Evolutionary conservation across 2,329 filamentous ascomycete species (phyloP).

Genomic region (Paramyrothecium roridum): DNA sequence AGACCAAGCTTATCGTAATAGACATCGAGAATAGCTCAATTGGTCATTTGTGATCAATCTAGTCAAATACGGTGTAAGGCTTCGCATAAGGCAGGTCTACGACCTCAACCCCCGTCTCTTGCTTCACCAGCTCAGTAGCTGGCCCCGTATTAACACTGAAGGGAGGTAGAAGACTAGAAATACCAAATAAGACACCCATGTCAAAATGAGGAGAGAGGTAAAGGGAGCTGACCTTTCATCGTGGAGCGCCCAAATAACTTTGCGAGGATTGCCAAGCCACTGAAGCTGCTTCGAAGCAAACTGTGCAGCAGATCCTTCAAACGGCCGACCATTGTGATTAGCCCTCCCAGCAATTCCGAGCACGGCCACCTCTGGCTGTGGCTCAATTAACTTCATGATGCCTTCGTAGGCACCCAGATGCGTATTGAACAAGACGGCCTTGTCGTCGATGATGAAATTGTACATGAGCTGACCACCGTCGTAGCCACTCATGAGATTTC

Average conservation of each 20-base stretch:
- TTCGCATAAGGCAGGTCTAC: no score
- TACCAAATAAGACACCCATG: no score
- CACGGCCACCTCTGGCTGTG: constrained; percentile 17
- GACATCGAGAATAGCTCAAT: no score
- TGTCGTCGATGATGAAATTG: constrained; percentile 16
- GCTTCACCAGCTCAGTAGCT: no score
- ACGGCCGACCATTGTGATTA: constrained; percentile 8
- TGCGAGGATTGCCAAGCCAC: neutral
- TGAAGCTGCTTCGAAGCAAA: neutral
- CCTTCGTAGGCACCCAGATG: constrained; percentile 11
- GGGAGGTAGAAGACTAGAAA: no score
- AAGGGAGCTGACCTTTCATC: no score
- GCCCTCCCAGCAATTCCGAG: constrained; percentile 16
- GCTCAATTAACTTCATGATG: constrained; percentile 13
- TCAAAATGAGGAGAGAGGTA: no score
- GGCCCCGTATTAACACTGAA: no score
- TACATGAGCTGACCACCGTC: constrained; percentile 21
- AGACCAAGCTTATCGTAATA: no score
- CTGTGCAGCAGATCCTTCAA: neutral
- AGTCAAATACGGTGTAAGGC: no score
- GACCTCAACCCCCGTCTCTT: no score
- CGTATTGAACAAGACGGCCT: constrained; percentile 14
- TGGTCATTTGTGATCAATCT: no score
- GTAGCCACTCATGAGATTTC: constrained; percentile 8
- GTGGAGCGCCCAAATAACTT: neutral